These are phyloP conservation scores for Scleroderma citrinum DNA, from an alignment of 768 basidiomycete species.

Conservation along the genomic window DNA sequence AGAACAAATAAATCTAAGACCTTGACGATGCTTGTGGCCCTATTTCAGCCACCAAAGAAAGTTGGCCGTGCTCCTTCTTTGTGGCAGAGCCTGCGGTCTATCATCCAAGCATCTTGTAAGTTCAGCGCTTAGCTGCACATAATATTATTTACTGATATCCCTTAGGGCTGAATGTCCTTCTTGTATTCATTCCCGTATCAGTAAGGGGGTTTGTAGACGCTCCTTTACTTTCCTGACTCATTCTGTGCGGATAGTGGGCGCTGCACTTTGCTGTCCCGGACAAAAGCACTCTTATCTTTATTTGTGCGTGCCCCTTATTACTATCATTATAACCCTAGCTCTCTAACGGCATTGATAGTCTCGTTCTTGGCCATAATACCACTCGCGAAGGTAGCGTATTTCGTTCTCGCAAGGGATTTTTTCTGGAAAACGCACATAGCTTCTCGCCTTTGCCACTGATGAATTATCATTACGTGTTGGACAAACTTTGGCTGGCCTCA, in stretches of 20 bases:
- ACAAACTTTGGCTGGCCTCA: conserved; percentile 73
- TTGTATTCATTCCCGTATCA: conserved; percentile 67
- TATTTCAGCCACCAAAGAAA: conserved; percentile 35
- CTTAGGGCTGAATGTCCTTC: conserved; percentile 64
- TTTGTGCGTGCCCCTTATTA: conserved; percentile 47
- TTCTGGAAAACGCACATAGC: conserved; percentile 30
- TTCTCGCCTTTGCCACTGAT: conserved; percentile 82
- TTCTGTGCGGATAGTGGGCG: conserved; percentile 49
- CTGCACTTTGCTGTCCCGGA: conserved; percentile 53
- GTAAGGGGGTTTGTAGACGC: conserved; percentile 28
- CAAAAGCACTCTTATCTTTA: conserved; percentile 59
- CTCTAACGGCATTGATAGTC: conserved; percentile 34
- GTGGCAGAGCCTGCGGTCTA: conserved; percentile 44
- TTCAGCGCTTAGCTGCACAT: neutral
- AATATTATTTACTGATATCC: conserved; percentile 4
- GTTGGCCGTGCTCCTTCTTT: conserved; percentile 39
- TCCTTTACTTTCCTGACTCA: neutral
- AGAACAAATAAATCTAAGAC: neutral
- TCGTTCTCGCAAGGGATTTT: neutral
- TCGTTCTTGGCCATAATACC: conserved; percentile 82
- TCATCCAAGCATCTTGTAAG: conserved; percentile 55
- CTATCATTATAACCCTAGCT: neutral
- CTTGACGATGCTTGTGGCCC: conserved; percentile 11
- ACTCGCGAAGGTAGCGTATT: conserved; percentile 57
- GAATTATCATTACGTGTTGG: conserved; percentile 79